Evolutionary conservation across 495 filamentous ascomycete genomes (phyloP).

Genomic region (Penicillium atrosanguineum): DNA sequence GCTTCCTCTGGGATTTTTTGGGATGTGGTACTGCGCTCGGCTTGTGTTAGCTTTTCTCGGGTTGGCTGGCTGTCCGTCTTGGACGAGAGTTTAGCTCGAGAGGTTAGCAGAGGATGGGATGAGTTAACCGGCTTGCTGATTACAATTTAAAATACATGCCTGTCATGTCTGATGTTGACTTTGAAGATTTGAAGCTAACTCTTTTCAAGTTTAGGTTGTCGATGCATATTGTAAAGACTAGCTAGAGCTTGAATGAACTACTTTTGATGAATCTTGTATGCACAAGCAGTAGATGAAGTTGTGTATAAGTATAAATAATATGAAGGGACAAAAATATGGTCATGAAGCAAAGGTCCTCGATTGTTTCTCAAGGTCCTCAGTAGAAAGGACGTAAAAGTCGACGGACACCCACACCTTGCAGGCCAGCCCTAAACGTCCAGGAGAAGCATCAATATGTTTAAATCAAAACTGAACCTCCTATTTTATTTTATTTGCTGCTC

Average conservation of each 20-base stretch:
- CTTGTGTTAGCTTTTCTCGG: conserved; percentile 35
- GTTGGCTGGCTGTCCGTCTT: conserved; percentile 52
- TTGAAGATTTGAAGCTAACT: conserved; percentile 19
- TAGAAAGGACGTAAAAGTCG: conserved; percentile 1
- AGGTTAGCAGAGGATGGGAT: conserved; percentile 54
- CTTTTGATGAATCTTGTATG: neutral
- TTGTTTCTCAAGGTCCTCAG: neutral
- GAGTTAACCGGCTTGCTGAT: conserved; percentile 68
- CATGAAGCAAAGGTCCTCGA: conserved; percentile 6
- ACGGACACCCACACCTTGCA: neutral
- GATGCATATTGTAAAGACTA: neutral
- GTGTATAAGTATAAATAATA: conserved; percentile 10
- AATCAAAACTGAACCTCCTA: neutral
- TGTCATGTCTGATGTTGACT: neutral
- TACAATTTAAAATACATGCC: neutral
- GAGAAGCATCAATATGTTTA: conserved; percentile 11
- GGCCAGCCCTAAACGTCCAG: conserved; percentile 13
- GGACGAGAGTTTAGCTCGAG: conserved; percentile 42
- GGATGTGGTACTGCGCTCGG: conserved; percentile 45
- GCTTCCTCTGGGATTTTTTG: conserved; percentile 10
- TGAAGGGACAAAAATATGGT: conserved; percentile 3
- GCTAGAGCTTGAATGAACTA: neutral
- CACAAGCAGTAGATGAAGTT: conserved; percentile 15
- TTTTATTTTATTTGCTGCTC: neutral
- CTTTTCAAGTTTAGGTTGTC: conserved; percentile 1